Evolutionary conservation across 2,329 filamentous ascomycete species (phyloP).

Genomic region (Paraconiothyrium brasiliense): DNA sequence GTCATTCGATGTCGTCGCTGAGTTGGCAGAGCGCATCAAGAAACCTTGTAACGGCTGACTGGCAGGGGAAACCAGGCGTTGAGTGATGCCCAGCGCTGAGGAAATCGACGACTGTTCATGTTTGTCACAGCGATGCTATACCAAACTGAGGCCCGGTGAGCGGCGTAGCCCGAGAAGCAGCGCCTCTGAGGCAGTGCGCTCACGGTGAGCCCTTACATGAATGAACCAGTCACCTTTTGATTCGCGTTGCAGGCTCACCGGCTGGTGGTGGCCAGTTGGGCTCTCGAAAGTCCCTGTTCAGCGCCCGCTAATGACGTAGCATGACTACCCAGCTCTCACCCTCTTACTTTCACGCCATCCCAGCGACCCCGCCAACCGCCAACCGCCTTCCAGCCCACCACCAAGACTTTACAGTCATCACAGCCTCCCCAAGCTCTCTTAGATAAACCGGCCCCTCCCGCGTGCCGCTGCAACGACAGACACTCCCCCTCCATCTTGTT

Average conservation of each 20-base stretch:
- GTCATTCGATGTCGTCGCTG: slow-evolving; percentile 24
- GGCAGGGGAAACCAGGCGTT: slow-evolving; percentile 4
- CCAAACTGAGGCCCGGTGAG: slow-evolving; percentile 15
- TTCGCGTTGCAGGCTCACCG: no score
- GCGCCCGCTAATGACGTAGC: slow-evolving; percentile 19
- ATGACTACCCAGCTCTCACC: slow-evolving; percentile 25
- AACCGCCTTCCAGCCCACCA: slow-evolving; percentile 22
- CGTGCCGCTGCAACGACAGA: slow-evolving; percentile 24
- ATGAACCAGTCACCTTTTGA: neutral
- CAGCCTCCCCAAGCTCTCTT: slow-evolving; percentile 22
- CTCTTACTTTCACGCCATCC: slow-evolving; percentile 33
- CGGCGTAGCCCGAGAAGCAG: slow-evolving; percentile 6
- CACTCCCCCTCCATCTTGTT: slow-evolving; percentile 32
- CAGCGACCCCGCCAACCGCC: neutral
- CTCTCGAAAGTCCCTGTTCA: slow-evolving; percentile 12
- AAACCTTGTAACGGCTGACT: slow-evolving; percentile 20
- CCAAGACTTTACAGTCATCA: slow-evolving; percentile 34
- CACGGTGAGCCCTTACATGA: slow-evolving; percentile 7
- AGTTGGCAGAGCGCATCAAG: slow-evolving; percentile 32
- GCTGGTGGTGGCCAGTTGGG: slow-evolving; percentile 3
- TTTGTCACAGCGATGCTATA: neutral
- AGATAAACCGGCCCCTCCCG: slow-evolving; percentile 31
- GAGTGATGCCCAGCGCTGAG: slow-evolving; percentile 12
- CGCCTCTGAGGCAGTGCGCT: slow-evolving; percentile 12
- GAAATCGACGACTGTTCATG: neutral